phyloP scores from a whole-genome alignment of 208 protist species.

The Acanthamoeba castellanii region DNA sequence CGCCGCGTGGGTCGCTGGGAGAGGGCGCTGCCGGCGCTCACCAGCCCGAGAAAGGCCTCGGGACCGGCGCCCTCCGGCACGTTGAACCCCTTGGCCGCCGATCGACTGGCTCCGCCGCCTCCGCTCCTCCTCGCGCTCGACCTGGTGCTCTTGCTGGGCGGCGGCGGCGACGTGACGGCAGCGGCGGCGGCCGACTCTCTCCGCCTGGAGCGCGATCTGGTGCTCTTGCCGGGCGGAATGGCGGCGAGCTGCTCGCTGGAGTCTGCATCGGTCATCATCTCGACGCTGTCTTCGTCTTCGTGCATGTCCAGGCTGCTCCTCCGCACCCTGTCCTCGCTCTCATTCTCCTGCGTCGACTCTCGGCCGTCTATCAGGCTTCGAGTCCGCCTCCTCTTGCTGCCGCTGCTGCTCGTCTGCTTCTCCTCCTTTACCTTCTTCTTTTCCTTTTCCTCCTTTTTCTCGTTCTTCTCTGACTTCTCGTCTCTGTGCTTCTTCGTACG shows the following conservation, averaged over 20 bases:
- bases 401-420: background rate
- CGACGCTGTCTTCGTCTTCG: conserved; percentile 1
- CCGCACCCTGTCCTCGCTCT: background rate
- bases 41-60: conserved; percentile 46
- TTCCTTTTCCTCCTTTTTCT: too few relatives aligned
- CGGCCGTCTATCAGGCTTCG: background rate
- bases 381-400: background rate
- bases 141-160: background rate
- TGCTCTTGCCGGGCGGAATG: background rate
- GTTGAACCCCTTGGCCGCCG: background rate
- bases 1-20: background rate
- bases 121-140: background rate
- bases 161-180: too few relatives aligned
- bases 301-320: background rate
- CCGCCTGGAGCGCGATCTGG: background rate
- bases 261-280: background rate
- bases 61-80: conserved; percentile 2
- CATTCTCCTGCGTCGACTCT: background rate
- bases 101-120: background rate
- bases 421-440: too few relatives aligned
- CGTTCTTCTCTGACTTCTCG: too few relatives aligned
- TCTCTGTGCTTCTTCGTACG: too few relatives aligned
- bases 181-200: too few relatives aligned
- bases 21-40: conserved; percentile 58
- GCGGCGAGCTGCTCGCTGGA: background rate